These are phyloP conservation scores for Trametes punicea DNA, from an alignment of 768 basidiomycete genomes.

Conservation along the genomic window DNA sequence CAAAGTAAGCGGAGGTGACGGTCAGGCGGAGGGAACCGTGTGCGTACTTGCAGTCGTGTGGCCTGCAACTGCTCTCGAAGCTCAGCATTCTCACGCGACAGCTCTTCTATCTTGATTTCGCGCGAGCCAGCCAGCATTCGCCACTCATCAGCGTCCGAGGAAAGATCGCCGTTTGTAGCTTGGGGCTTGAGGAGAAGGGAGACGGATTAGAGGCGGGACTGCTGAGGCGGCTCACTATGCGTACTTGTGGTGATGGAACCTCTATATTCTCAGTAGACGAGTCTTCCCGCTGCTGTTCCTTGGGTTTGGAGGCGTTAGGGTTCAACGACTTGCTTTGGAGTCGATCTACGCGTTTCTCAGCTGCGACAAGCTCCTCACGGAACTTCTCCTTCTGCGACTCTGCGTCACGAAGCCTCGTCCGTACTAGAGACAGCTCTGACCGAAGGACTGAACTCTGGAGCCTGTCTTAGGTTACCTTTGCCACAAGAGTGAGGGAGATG, in stretches of 20 bases:
- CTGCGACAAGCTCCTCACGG: slow-evolving; percentile 25
- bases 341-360: slow-evolving; percentile 28
- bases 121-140: slow-evolving; percentile 39
- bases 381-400: slow-evolving; percentile 24
- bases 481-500: not conserved
- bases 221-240: slow-evolving; percentile 40
- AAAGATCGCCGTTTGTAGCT: slow-evolving; percentile 32
- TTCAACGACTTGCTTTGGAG: slow-evolving; percentile 25
- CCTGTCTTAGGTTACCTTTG: not conserved
- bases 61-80: slow-evolving; percentile 44
- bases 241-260: slow-evolving; percentile 69
- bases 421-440: slow-evolving; percentile 28
- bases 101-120: slow-evolving; percentile 43
- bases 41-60: slow-evolving; percentile 45
- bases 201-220: not conserved
- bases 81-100: slow-evolving; percentile 45
- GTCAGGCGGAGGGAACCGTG: not conserved
- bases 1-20: not conserved
- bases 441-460: slow-evolving; percentile 25
- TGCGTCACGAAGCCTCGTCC: slow-evolving; percentile 22
- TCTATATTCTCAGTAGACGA: slow-evolving; percentile 40
- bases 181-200: slow-evolving; percentile 34
- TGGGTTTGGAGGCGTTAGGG: slow-evolving; percentile 8
- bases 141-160: slow-evolving; percentile 36
- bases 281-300: slow-evolving; percentile 37